phyloP scores from a whole-genome alignment of 345 rosid species.

The Eucalyptus curtisii region DNA sequence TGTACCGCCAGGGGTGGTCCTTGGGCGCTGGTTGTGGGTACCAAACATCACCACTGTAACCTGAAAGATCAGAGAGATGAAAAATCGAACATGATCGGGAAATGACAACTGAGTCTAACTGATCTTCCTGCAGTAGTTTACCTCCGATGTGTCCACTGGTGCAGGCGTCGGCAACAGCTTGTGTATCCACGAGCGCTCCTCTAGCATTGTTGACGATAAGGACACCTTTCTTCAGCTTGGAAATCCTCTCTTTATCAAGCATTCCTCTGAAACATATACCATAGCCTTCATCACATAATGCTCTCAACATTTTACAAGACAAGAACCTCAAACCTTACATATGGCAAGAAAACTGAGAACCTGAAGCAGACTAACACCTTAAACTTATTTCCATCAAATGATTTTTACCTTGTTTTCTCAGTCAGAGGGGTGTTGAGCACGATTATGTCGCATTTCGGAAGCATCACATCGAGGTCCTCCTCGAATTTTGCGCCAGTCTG shows the following conservation, averaged over 20 bases:
- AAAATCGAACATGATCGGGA: not conserved
- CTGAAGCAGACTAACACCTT: too few relatives aligned
- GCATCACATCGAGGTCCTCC: constrained; percentile 70
- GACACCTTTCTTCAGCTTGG: constrained; percentile 80
- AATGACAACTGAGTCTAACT: not conserved
- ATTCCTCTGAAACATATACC: constrained; percentile 36
- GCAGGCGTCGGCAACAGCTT: constrained; percentile 76
- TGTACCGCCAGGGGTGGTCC: constrained; percentile 96
- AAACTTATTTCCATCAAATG: too few relatives aligned
- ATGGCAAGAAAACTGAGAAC: too few relatives aligned
- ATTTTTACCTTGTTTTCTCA: constrained; percentile 55
- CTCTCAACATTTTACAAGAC: not conserved
- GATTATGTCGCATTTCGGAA: constrained; percentile 69
- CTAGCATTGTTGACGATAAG: constrained; percentile 85
- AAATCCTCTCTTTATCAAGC: constrained; percentile 65
- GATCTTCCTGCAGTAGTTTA: not conserved
- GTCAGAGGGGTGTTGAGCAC: constrained; percentile 84
- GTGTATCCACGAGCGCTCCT: constrained; percentile 84
- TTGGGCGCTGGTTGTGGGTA: constrained; percentile 90
- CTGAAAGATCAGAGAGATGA: constrained; percentile 9
- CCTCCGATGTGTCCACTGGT: constrained; percentile 80
- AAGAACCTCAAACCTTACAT: too few relatives aligned
- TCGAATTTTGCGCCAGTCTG: constrained; percentile 58
- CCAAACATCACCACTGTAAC: constrained; percentile 98
- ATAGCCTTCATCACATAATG: not conserved